Conservation (phyloP, 2,329 filamentous ascomycete species). For the Phialemonium atrogriseum region DNA sequence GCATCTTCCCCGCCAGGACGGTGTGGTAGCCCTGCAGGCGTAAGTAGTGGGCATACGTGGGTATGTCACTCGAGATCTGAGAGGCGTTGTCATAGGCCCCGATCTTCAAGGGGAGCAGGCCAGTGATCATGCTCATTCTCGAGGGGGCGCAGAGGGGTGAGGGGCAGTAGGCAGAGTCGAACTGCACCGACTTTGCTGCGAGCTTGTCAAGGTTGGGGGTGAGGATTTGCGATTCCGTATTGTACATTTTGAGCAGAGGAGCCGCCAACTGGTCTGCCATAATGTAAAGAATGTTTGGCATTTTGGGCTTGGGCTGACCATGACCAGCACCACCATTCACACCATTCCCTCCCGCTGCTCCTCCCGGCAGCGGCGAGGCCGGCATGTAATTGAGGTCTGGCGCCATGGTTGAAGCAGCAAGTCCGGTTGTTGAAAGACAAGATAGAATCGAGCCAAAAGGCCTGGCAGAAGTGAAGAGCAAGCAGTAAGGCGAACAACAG, state of each 20-base stretch:
- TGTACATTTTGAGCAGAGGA: constrained; percentile 86
- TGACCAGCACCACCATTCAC: constrained; percentile 1
- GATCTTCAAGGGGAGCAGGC: constrained; percentile 85
- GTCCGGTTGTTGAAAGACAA: too few relatives aligned
- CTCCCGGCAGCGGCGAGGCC: constrained; percentile 34
- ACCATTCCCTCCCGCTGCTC: constrained; percentile 3
- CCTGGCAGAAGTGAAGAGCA: too few relatives aligned
- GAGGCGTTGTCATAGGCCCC: constrained; percentile 87
- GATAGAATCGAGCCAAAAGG: too few relatives aligned
- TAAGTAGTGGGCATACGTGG: constrained; percentile 89
- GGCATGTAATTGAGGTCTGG: constrained; percentile 68
- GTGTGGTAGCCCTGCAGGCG: constrained; percentile 82
- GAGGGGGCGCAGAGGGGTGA: constrained; percentile 88
- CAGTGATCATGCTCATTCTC: constrained; percentile 90
- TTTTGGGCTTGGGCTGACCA: constrained; percentile 23
- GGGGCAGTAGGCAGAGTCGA: constrained; percentile 90
- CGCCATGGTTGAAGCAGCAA: constrained; percentile 45
- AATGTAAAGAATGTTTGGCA: constrained; percentile 81
- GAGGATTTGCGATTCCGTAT: constrained; percentile 79
- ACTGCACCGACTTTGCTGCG: constrained; percentile 75
- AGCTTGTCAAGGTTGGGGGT: constrained; percentile 84
- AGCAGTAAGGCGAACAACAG: too few relatives aligned
- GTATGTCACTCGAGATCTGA: constrained; percentile 73
- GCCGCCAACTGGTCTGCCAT: constrained; percentile 96
- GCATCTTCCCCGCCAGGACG: constrained; percentile 90